Evolutionary conservation across 2,329 filamentous ascomycete genomes (phyloP).

Genomic region (Hymenoscyphus infarciens): DNA sequence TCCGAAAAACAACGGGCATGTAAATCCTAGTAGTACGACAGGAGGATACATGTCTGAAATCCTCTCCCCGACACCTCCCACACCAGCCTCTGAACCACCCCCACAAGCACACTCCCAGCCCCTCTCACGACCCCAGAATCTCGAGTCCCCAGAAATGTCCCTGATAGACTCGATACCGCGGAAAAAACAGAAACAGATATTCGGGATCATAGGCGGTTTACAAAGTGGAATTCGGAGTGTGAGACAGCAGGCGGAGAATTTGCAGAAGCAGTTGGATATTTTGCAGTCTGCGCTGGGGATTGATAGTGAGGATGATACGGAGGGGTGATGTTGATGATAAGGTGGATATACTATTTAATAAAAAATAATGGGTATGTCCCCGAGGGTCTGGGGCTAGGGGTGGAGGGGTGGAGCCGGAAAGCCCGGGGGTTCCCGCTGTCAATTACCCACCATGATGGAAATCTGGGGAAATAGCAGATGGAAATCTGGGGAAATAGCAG

Average conservation of each 20-base stretch:
- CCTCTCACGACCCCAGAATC: background rate
- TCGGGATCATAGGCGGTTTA: slow-evolving; percentile 27
- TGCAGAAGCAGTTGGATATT: slow-evolving; percentile 27
- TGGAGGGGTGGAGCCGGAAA: no score
- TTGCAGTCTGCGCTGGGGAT: slow-evolving; percentile 24
- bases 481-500: no score
- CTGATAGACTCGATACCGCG: slow-evolving; percentile 27
- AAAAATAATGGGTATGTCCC: no score
- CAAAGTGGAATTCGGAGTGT: slow-evolving; percentile 27
- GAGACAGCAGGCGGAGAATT: slow-evolving; percentile 26
- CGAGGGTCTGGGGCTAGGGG: no score
- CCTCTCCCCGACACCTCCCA: background rate
- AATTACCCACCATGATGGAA: no score
- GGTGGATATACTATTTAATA: background rate
- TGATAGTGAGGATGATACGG: slow-evolving; percentile 19
- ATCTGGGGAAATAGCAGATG: no score
- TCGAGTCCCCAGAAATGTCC: slow-evolving; percentile 5
- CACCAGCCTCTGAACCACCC: background rate
- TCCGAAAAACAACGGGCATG: background rate
- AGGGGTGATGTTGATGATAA: background rate
- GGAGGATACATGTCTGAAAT: background rate
- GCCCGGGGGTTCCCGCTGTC: no score
- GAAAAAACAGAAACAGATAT: slow-evolving; percentile 29
- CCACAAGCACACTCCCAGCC: background rate
- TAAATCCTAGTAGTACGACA: background rate